Evolutionary conservation across 805 yeast species (phyloP), one percentile per base, ranked within the genome.

Genomic region (Cyberlindnera meyerae): DNA sequence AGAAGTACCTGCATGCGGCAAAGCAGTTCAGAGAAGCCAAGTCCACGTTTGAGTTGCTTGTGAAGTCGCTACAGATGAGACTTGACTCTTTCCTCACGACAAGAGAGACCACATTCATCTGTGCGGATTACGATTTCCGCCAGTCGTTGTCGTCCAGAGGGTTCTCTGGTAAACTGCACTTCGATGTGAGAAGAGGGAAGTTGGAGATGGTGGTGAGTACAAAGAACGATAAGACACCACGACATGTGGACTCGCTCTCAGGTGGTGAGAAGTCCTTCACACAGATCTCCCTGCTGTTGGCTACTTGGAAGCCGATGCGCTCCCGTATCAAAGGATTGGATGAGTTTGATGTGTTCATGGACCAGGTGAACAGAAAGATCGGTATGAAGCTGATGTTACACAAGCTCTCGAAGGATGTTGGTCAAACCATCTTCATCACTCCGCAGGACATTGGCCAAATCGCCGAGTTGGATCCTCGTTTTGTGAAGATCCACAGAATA

Each of bases 321-420:
- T 81, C 95, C 0, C 75, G 84, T 39, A 73, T 93, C 14, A 75
- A 94, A 42, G 97, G 97, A 0, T 64, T 93, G 42, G 99, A 93
- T 61, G 99, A 93, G 60, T 93, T 84, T 58, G 99, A 93, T 62
- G 98, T 93, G 16, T 93, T 80, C 53, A 93, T 93, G 98, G 99
- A 93, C 59, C 86, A 87, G 33, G 85, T 87, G 13, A 88, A 89
- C 55, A 72, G 98, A 47, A 71, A 80, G 30, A 74, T 83, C 35
- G 87, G 95, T 42, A 77, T 93, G 55, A 70, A 74, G 32, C 61
- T 89, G 44, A 78, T 93, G 55, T 65, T 88, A 32, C 72, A 73
- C 18, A 83, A 86, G 46, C 71, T 89, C 21, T 61, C 77, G 7
- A 70, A 70, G 32, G 73, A 77, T 0, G 71, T 77, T 42, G 77